These are phyloP conservation scores for Myriosclerotinia curreyana DNA, from an alignment of 2,329 filamentous ascomycete genomes.

Conservation along the genomic window DNA sequence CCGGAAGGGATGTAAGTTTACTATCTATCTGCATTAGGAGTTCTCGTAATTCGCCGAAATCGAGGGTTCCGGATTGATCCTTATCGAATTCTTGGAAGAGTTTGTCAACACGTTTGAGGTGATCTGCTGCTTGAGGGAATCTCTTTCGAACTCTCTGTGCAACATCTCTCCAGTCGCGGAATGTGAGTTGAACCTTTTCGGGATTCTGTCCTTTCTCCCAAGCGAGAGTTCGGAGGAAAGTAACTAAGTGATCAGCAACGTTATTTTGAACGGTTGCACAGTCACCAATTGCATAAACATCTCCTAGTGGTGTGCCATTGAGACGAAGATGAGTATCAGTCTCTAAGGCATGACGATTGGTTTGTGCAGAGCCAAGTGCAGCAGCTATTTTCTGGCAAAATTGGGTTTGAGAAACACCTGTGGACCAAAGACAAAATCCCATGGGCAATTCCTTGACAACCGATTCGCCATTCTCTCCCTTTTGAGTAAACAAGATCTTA, in stretches of 20 bases:
- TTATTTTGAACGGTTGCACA: conserved; percentile 98
- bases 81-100: conserved; percentile 91
- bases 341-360: conserved; percentile 86
- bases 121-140: conserved; percentile 85
- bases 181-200: conserved; percentile 80
- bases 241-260: conserved; percentile 83
- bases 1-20: conserved; percentile 90
- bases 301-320: conserved; percentile 82
- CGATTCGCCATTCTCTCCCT: conserved; percentile 65
- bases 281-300: conserved; percentile 95
- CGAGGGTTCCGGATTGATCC: conserved; percentile 87
- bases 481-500: conserved; percentile 85
- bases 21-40: conserved; percentile 88
- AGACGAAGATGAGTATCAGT: conserved; percentile 91
- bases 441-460: conserved; percentile 92
- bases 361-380: conserved; percentile 74
- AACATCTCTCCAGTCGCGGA: conserved; percentile 82
- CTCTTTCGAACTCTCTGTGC: conserved; percentile 79
- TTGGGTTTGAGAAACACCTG: conserved; percentile 82
- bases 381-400: conserved; percentile 73
- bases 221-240: conserved; percentile 82
- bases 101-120: conserved; percentile 84
- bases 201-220: conserved; percentile 92
- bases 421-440: conserved; percentile 97
- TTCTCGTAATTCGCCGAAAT: conserved; percentile 88